Conservation (phyloP, 1,284 basidiomycete genomes). For the Apiotrichum laibachii region DNA sequence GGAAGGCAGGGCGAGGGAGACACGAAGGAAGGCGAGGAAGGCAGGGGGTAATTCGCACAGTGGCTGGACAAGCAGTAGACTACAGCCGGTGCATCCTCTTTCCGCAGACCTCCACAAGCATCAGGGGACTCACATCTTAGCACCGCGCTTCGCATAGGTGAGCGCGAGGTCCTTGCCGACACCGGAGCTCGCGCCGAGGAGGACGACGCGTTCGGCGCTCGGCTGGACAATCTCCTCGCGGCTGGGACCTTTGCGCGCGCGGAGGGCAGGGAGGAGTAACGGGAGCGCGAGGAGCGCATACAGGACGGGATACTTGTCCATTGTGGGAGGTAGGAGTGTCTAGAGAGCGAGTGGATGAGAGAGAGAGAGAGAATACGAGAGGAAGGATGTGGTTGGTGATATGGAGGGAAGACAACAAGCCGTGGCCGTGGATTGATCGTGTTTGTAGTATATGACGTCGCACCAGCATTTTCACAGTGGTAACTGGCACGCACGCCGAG, state of each 20-base stretch:
- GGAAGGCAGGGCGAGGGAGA: background rate
- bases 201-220: conserved; percentile 65
- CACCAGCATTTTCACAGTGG: too few relatives aligned
- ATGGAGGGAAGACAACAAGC: background rate
- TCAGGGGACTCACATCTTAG: conserved; percentile 56
- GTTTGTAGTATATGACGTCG: too few relatives aligned
- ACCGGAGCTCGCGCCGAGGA: conserved; percentile 78
- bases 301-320: background rate
- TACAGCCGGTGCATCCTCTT: too few relatives aligned
- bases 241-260: conserved; percentile 26
- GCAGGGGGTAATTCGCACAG: too few relatives aligned
- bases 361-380: background rate
- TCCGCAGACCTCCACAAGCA: too few relatives aligned
- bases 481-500: too few relatives aligned
- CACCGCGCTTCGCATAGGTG: conserved; percentile 70
- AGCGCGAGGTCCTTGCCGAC: conserved; percentile 73
- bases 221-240: conserved; percentile 48
- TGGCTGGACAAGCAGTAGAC: too few relatives aligned
- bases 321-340: background rate
- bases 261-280: conserved; percentile 27
- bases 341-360: background rate
- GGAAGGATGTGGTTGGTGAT: background rate
- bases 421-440: too few relatives aligned
- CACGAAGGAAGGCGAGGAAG: background rate
- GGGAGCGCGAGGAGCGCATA: conserved; percentile 53